Conservation (phyloP, 805 yeast species). For the Yarrowia bubula region DNA sequence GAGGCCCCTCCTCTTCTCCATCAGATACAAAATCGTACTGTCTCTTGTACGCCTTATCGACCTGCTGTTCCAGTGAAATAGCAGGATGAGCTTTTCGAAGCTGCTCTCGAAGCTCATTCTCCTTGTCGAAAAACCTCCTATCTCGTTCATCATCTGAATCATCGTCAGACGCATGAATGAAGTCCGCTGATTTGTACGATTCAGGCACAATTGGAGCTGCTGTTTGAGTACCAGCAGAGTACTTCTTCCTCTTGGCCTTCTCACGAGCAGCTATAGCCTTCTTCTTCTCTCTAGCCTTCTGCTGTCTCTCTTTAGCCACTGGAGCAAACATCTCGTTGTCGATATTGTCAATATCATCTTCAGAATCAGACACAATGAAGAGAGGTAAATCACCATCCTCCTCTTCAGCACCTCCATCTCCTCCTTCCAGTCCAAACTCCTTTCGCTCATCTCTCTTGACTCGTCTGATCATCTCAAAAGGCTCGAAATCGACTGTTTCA, state of each 20-base stretch:
- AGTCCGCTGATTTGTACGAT: conserved; percentile 41
- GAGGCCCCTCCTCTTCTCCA: neutral
- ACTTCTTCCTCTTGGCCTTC: neutral
- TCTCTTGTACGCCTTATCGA: neutral
- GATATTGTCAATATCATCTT: conserved; percentile 27
- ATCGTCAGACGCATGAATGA: conserved; percentile 61
- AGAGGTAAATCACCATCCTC: neutral
- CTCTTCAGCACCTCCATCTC: conserved; percentile 27
- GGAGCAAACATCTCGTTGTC: neutral
- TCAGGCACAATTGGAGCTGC: neutral
- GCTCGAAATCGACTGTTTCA: conserved; percentile 1
- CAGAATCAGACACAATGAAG: conserved; percentile 26
- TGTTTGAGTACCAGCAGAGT: too few species aligned
- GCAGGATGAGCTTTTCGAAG: neutral
- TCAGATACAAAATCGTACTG: neutral
- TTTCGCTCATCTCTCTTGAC: conserved; percentile 32
- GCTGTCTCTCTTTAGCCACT: conserved; percentile 11
- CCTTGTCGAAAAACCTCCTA: conserved; percentile 54
- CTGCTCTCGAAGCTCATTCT: conserved; percentile 40
- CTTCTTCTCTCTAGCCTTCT: conserved; percentile 15
- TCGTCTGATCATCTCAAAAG: conserved; percentile 1
- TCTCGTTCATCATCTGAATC: conserved; percentile 58
- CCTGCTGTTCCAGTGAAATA: neutral
- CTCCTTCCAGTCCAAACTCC: conserved; percentile 29
- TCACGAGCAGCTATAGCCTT: neutral